phyloP scores from a whole-genome alignment of 1,284 basidiomycete genomes.

The Kalmanozyma brasiliensis region DNA sequence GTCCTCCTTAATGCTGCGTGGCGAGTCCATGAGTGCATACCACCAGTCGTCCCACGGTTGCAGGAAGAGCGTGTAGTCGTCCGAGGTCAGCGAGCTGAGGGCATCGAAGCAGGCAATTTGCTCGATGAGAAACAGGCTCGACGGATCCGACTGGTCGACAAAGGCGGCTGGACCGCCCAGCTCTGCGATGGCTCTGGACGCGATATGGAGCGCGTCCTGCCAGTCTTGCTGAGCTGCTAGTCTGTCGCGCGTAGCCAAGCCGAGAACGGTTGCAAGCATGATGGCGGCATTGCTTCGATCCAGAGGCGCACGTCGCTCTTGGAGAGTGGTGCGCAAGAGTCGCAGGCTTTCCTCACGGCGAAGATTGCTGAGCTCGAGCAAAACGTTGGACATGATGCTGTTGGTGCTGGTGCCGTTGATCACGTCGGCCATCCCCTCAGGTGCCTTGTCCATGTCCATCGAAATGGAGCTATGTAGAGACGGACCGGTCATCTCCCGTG shows the following conservation, averaged over 20 bases:
- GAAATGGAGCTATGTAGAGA: slow-evolving; percentile 5
- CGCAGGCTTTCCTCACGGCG: slow-evolving; percentile 36
- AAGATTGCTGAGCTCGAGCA: slow-evolving; percentile 43
- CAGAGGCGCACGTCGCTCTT: slow-evolving; percentile 30
- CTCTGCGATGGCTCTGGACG: slow-evolving; percentile 42
- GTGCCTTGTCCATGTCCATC: neutral
- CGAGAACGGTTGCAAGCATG: slow-evolving; percentile 46
- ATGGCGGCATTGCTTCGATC: slow-evolving; percentile 34
- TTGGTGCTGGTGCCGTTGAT: slow-evolving; percentile 11
- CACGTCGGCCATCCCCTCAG: neutral
- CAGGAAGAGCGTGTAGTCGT: slow-evolving; percentile 42
- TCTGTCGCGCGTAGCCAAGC: slow-evolving; percentile 36
- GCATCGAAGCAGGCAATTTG: slow-evolving; percentile 47
- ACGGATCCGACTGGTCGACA: slow-evolving; percentile 33
- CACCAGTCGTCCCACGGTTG: slow-evolving; percentile 52
- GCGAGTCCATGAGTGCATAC: slow-evolving; percentile 43
- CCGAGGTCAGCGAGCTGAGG: slow-evolving; percentile 43
- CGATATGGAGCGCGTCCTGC: slow-evolving; percentile 40
- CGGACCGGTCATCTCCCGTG: neutral
- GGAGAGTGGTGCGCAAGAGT: slow-evolving; percentile 30
- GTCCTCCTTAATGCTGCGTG: slow-evolving; percentile 41
- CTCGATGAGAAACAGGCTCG: slow-evolving; percentile 46
- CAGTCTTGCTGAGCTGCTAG: slow-evolving; percentile 45
- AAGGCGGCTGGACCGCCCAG: slow-evolving; percentile 41
- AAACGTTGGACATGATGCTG: slow-evolving; percentile 35